A percentile compares a stretch with the other conserved stretches of the same genome.
These are phyloP conservation scores for Nitzschia sp. DNA, from an alignment of 108 stramenopile genomes.

Conservation along the genomic window DNA sequence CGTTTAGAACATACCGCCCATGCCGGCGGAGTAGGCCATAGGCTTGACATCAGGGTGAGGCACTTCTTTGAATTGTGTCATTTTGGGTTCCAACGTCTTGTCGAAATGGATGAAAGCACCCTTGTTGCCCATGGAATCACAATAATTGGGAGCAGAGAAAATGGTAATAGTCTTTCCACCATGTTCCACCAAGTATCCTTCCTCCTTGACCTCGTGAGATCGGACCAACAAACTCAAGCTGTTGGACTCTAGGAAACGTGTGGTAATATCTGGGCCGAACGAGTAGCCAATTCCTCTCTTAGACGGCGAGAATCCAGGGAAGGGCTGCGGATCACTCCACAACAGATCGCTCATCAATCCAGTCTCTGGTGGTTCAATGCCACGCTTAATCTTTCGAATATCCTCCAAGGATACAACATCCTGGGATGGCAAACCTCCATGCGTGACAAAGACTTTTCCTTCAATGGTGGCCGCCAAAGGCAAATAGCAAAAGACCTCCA, in stretches of 20 bases:
- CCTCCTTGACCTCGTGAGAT: slow-evolving; percentile 97
- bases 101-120: slow-evolving; percentile 96
- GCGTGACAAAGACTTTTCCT: slow-evolving; percentile 91
- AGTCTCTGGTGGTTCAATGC: slow-evolving; percentile 88
- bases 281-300: slow-evolving; percentile 97
- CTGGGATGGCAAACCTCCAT: slow-evolving; percentile 89
- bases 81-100: slow-evolving; percentile 75
- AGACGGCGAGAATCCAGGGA: slow-evolving; percentile 85
- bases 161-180: slow-evolving; percentile 98
- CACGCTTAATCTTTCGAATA: slow-evolving; percentile 79
- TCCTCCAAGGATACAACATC: slow-evolving; percentile 90
- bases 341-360: slow-evolving; percentile 97
- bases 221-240: slow-evolving; percentile 84
- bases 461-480: slow-evolving; percentile 88
- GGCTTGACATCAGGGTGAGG: slow-evolving; percentile 95
- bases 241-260: slow-evolving; percentile 82
- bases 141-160: slow-evolving; percentile 99
- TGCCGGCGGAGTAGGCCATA: slow-evolving; percentile 97
- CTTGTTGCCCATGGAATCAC: slow-evolving; percentile 99
- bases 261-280: slow-evolving; percentile 97
- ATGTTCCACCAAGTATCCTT: slow-evolving; percentile 98
- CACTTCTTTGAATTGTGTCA: slow-evolving; percentile 85
- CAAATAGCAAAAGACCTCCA: slow-evolving; percentile 88
- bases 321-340: slow-evolving; percentile 98
- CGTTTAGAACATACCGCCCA: slow-evolving; percentile 73